These are phyloP conservation scores for Citrus inodora DNA, from an alignment of 345 rosid genomes.

Conservation along the genomic window DNA sequence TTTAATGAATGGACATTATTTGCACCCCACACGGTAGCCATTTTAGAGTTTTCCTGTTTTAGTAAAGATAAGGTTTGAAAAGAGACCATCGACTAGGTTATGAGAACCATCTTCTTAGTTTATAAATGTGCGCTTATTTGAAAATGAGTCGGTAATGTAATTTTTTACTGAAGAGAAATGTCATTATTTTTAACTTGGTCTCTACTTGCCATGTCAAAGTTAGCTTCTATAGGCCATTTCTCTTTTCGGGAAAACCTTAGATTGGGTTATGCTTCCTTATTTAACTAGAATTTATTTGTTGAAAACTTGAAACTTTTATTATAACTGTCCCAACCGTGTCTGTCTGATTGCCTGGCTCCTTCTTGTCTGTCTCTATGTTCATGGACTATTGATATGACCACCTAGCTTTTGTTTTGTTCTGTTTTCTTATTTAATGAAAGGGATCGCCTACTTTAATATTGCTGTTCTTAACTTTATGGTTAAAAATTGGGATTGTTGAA, in stretches of 20 bases:
- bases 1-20: not conserved
- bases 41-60: not conserved
- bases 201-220: not conserved
- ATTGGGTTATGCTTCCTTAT: not conserved
- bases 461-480: not conserved
- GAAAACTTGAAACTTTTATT: not conserved
- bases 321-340: not conserved
- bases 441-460: not conserved
- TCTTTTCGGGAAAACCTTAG: not conserved
- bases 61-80: not conserved
- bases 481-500: not conserved
- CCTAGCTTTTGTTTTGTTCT: not conserved
- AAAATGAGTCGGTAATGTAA: not conserved
- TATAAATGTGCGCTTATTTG: not conserved
- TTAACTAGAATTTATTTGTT: not conserved
- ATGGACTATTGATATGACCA: not conserved
- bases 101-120: not conserved
- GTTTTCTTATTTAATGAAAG: too few species aligned
- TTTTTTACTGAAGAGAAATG: not conserved
- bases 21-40: not conserved
- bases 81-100: not conserved
- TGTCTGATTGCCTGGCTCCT: not conserved
- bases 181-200: not conserved
- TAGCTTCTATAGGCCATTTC: not conserved
- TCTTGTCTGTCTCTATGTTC: not conserved